Conservation (phyloP, 352 stramenopile genomes). For the Blastocystis hominis region DNA sequence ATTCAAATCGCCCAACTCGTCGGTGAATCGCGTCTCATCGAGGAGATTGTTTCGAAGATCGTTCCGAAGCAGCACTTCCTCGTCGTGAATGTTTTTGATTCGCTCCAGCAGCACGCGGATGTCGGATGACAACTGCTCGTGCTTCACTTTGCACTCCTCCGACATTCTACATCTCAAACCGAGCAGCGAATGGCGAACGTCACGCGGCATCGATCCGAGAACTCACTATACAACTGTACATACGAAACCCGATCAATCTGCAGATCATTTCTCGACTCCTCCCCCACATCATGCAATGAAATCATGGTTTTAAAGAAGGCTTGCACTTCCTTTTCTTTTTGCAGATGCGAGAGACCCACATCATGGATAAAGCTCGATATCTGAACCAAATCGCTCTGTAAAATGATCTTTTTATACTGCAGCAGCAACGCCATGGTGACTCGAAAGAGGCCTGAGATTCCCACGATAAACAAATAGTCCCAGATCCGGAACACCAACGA, state of each 20-base stretch:
- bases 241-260: background rate
- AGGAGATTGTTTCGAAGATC: constrained; percentile 26
- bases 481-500: constrained; percentile 25
- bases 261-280: background rate
- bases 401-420: background rate
- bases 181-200: background rate
- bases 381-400: constrained; percentile 13
- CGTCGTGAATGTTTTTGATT: constrained; percentile 35
- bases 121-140: constrained; percentile 16
- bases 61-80: constrained; percentile 13
- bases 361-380: constrained; percentile 19
- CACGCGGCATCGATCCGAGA: background rate
- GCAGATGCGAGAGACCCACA: background rate
- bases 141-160: background rate
- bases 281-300: background rate
- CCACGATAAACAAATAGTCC: constrained; percentile 46
- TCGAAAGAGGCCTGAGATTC: constrained; percentile 22
- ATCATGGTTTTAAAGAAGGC: background rate
- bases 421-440: constrained; percentile 1
- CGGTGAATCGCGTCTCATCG: background rate
- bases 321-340: constrained; percentile 15
- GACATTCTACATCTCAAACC: constrained; percentile 16
- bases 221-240: background rate
- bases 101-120: constrained; percentile 1
- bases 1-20: background rate